Base-by-base conservation (phyloP, 2,329 filamentous ascomycete species). In the Teratosphaeria destructans region DNA sequence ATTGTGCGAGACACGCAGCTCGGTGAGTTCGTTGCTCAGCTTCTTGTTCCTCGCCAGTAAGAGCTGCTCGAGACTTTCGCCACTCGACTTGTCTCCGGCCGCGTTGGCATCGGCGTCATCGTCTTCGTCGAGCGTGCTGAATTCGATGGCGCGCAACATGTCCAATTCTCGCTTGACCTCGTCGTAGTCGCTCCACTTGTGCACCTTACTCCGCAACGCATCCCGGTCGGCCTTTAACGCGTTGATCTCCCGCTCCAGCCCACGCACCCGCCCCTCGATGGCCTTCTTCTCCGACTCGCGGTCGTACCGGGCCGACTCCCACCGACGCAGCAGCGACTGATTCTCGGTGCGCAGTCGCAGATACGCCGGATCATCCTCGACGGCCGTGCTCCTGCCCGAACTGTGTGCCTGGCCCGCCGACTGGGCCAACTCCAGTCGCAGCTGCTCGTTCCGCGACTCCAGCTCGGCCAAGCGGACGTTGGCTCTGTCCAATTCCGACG, bases 161-260 rank as follows among this genome's bases (percentile, higher is more conserved):
- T 97, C 93, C 3, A 99, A 81, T 74, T 99, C 95, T 64, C 95
- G 89, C 75, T 94, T 96, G 55, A 99, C 85, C 61, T 97, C 93
- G 37, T 97, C 92, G 72, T 99, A 99, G 72, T 99, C 94, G 65
- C 85, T 85, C 85, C 90, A 95, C 71, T 89, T 95, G 63, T 90
- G 85, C 3, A 97, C 83, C 75, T 94, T 96, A 43, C 81, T 78
- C 70, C 87, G 89, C 59, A 97, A 78, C 29, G 81, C 79, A 61
- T 96, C 91, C 64, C 89, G 86, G 71, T 97, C 94, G 35, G 88
- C 84, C 68, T 86, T 87, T 19, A 95, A 76, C 60, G 88, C 82
- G 8, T 82, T 80, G 59, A 87, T 82, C 69, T 95, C 89, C 63
- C 93, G 82, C 74, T 96, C 92, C 16, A 92, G 77, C n/a, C 84